Evolutionary conservation across 371 early-diverging fungal species (phyloP).

Genomic region (Sanchytrium tribonematis): DNA sequence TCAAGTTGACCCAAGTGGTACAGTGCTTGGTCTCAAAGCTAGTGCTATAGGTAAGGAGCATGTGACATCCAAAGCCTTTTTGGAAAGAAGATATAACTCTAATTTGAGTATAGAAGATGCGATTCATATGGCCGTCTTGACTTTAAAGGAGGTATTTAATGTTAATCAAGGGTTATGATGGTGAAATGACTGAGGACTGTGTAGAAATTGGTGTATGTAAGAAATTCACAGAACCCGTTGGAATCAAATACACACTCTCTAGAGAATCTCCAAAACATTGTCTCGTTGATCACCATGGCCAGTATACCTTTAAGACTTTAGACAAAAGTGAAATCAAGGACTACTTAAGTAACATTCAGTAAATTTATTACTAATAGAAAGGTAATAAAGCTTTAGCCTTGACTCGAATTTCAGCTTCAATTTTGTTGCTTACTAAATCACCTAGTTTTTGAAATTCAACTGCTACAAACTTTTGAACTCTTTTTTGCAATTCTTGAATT

Average conservation of each 20-base stretch:
- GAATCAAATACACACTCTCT: no score
- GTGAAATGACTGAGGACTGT: constrained; percentile 65
- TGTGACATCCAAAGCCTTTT: constrained; percentile 87
- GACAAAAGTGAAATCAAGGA: constrained; percentile 56
- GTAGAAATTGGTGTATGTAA: constrained; percentile 95
- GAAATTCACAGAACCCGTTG: no score
- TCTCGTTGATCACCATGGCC: no score
- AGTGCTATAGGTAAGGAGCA: constrained; percentile 95
- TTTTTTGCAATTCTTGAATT: no score
- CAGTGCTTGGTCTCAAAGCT: constrained; percentile 93
- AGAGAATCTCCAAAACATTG: no score
- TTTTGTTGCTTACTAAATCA: no score
- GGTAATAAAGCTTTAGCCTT: no score
- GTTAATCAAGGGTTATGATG: constrained; percentile 56
- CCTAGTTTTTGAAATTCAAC: no score
- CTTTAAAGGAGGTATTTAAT: constrained; percentile 57
- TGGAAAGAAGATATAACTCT: constrained; percentile 67
- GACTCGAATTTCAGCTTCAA: no score
- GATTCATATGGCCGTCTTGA: constrained; percentile 83
- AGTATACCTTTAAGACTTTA: constrained; percentile 57
- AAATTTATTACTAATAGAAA: no score
- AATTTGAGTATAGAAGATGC: constrained; percentile 91
- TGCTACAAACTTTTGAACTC: no score
- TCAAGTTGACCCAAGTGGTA: constrained; percentile 95
- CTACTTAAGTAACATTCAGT: constrained; percentile 63